Percentiles rank a stretch among this genome's conserved stretches.
These are phyloP conservation scores for Cerrena zonata DNA, from an alignment of 1,284 basidiomycete genomes.

Conservation along the genomic window DNA sequence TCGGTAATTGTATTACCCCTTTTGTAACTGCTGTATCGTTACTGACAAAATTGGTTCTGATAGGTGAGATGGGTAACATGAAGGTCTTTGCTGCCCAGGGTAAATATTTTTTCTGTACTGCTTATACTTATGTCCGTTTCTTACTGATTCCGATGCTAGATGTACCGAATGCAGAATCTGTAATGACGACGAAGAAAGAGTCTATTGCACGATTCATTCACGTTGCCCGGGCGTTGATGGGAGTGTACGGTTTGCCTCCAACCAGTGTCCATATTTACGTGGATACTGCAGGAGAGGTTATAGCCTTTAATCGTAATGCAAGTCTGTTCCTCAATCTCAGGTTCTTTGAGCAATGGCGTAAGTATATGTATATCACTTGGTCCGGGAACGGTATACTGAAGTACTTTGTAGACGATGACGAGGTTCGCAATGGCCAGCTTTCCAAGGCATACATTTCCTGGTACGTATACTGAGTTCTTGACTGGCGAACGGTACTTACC, in stretches of 20 bases:
- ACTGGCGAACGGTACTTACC: not conserved
- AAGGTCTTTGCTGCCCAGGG: slow-evolving; percentile 69
- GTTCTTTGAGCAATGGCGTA: slow-evolving; percentile 86
- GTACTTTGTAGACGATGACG: slow-evolving; percentile 54
- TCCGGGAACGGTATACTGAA: slow-evolving; percentile 10
- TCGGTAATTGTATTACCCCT: slow-evolving; percentile 43
- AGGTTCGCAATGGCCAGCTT: slow-evolving; percentile 54
- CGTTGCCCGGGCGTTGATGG: slow-evolving; percentile 50
- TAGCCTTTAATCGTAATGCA: slow-evolving; percentile 91
- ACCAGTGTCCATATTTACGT: slow-evolving; percentile 82
- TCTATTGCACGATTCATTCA: slow-evolving; percentile 64
- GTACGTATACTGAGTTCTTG: slow-evolving; percentile 30
- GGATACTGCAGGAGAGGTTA: slow-evolving; percentile 74
- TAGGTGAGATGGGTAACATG: slow-evolving; percentile 59
- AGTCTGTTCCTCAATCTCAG: slow-evolving; percentile 87
- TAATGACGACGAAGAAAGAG: slow-evolving; percentile 50
- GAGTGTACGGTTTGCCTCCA: slow-evolving; percentile 60
- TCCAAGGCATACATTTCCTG: slow-evolving; percentile 78
- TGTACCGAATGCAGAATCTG: slow-evolving; percentile 42
- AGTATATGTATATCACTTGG: no score
- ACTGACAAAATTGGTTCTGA: no score
- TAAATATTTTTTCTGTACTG: slow-evolving; percentile 25
- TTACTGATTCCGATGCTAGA: no score
- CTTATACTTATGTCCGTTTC: no score
- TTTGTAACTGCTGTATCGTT: not conserved